Evolutionary conservation across 345 rosid genomes (phyloP), one percentile per base, ranked within the genome.

Genomic region (Stellera chamaejasme): DNA sequence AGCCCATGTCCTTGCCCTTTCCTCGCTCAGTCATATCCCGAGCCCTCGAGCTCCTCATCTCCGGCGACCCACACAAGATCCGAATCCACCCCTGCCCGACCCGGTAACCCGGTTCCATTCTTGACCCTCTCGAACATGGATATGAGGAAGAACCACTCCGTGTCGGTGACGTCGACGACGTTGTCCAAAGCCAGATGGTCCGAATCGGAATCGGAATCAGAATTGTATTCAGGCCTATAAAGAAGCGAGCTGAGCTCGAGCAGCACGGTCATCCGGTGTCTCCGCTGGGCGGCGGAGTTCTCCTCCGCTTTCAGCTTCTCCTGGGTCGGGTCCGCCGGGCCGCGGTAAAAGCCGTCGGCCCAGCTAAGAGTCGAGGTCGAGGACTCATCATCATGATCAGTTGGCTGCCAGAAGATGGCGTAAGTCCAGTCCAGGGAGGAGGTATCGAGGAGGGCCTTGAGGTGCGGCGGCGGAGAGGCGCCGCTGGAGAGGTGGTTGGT

Each of bases 291-390:
- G 23, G 73, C 76, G 0, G 82, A 60, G 1, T 69, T 25, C 60
- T 32, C 39, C 39, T 70, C 15, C 50, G 69, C 52, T 12, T 60
- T 58, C 61, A 51, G 54, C 51, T 66, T 82, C 14, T 59, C 42
- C 58, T 88, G 77, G 2, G 66, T 58, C 54, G 81, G 85, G 36
- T 81, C 87, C 43, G 80, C 89, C 45, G 86, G 95, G 1, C 95
- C 98, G 50, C 78, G 86, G 67, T 92, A 94, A 59, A 85, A 94
- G 8, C 96, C 98, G 66, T 92, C 96, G 39, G 95, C 96, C 98
- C 95, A 92, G 1, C 80, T 85, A 4, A 91, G 71, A 11, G 84
- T 66, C 5, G 88, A 50, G 0, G 76, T 54, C 60, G 80, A 80
- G 41, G 88, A 62, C 70, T 70, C 23, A 87, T 50, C 85, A 96